A percentile compares a stretch with the other conserved stretches of the same genome.
Conservation (phyloP, 1,284 basidiomycete species). For the Malassezia furfur region DNA sequence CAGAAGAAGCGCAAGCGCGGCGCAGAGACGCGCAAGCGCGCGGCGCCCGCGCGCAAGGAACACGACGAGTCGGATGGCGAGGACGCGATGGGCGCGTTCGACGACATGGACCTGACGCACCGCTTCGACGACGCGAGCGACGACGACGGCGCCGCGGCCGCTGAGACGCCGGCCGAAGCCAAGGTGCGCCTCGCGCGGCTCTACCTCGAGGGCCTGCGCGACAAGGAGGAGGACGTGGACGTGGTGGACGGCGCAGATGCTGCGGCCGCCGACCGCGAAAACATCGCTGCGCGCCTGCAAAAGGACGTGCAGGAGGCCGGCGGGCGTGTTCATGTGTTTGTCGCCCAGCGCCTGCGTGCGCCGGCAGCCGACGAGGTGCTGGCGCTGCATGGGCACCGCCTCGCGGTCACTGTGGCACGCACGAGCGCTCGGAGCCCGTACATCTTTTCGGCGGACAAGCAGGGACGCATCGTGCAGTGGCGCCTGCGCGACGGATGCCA, state of each 20-base stretch:
- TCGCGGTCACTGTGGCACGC: constrained; percentile 66
- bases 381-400: constrained; percentile 61
- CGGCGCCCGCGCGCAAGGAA: constrained; percentile 10
- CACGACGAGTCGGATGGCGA: constrained; percentile 21
- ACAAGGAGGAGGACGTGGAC: constrained; percentile 11
- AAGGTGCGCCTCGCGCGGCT: constrained; percentile 77
- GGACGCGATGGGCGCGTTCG: constrained; percentile 18
- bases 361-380: constrained; percentile 18
- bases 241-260: constrained; percentile 61
- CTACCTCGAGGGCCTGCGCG: constrained; percentile 68
- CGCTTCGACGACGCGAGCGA: constrained; percentile 22
- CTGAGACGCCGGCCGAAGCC: constrained; percentile 84
- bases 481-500: constrained; percentile 37
- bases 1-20: constrained; percentile 47
- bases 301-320: constrained; percentile 36
- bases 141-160: constrained; percentile 25
- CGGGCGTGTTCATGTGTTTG: constrained; percentile 65
- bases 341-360: constrained; percentile 49
- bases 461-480: constrained; percentile 41
- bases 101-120: constrained; percentile 38
- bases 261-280: constrained; percentile 79
- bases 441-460: constrained; percentile 51
- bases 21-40: neutral
- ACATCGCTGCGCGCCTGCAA: constrained; percentile 77
- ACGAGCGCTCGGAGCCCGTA: constrained; percentile 61